Base-by-base conservation (phyloP, 768 basidiomycete species). In the Leccinellum luteum region DNA sequence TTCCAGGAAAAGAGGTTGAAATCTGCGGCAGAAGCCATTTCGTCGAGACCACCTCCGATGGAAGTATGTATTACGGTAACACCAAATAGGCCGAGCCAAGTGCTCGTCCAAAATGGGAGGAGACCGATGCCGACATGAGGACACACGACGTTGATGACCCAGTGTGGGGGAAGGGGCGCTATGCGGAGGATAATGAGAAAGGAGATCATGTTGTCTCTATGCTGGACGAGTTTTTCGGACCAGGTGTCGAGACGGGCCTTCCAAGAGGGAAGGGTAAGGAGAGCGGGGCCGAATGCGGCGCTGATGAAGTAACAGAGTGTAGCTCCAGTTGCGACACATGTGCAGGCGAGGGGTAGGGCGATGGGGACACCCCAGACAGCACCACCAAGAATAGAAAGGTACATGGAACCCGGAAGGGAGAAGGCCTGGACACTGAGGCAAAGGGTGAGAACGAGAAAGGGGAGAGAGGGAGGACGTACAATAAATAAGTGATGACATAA, bases 391-490 rank as follows among this genome's bases (percentile, higher is more conserved):
- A 98, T 97, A 53, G 94, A 94, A 49, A 98, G 84, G 69, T 98
- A 98, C 94, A 98, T 96, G 44, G 94, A 96, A 1, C 95, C 95
- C 0, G 96, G 95, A 14, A 98, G 81, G 7, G 94, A 95, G 75
- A 98, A 98, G 0, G 94, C 93, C 79, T 98, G 95, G 7, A 98
- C 79, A 75, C 94, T 96, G 67, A 21, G 25, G 21, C 52, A 21
- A 58, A 43, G 44, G 47, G 60, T 62, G 56, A 67, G 56, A n/a
- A 32, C 30, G 23, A 28, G 52, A 15, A 4, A 15, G 23, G 49
- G 25, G n/a, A 45, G 48, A 51, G 32, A 60, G 10, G 60, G 55
- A 32, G 52, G 41, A 82, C 92, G 61, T 64, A 95, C 94, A 97
- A 98, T 64, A 98, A 81, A 73, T 96, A 98, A 2, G 92, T 90